These are phyloP conservation scores for Setomelanomma holmii DNA, from an alignment of 2,329 filamentous ascomycete genomes.

Conservation along the genomic window DNA sequence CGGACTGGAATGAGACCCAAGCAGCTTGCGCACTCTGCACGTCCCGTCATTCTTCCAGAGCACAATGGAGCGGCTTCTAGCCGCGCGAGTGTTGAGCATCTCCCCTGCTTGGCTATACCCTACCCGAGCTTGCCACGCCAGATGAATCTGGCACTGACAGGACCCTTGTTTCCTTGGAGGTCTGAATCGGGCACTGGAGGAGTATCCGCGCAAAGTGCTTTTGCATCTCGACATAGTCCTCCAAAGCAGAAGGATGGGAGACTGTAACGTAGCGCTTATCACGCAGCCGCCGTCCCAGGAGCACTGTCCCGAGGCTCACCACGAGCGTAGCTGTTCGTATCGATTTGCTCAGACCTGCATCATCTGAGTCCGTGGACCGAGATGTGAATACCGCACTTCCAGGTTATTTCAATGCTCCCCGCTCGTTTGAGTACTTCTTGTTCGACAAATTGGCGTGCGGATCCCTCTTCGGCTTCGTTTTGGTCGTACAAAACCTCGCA, in stretches of 20 bases:
- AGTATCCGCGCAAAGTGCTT: not conserved
- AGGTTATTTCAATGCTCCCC: constrained; percentile 1
- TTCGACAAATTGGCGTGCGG: not conserved
- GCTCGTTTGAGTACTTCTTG: not conserved
- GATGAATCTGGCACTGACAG: not conserved
- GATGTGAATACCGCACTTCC: not conserved
- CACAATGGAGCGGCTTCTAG: not conserved
- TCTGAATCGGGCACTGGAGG: not conserved
- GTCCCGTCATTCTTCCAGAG: not conserved
- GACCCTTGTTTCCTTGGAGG: not conserved
- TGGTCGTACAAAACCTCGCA: constrained; percentile 10
- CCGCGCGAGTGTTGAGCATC: not conserved
- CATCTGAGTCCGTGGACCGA: constrained; percentile 4
- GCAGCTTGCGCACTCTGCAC: not conserved
- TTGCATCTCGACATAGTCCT: too few species aligned
- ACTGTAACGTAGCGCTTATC: not conserved
- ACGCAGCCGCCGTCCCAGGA: too few species aligned
- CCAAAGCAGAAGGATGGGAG: too few species aligned
- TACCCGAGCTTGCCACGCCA: not conserved
- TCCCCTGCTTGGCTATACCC: not conserved
- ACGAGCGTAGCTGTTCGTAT: constrained; percentile 2
- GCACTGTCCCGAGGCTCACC: not conserved
- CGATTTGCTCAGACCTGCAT: constrained; percentile 5
- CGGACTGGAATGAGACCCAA: not conserved
- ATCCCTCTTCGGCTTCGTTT: constrained; percentile 1